Percentiles rank a stretch among this genome's conserved stretches.
Conservation (phyloP, 441 rosid species). For the Gossypium trilobum region DNA sequence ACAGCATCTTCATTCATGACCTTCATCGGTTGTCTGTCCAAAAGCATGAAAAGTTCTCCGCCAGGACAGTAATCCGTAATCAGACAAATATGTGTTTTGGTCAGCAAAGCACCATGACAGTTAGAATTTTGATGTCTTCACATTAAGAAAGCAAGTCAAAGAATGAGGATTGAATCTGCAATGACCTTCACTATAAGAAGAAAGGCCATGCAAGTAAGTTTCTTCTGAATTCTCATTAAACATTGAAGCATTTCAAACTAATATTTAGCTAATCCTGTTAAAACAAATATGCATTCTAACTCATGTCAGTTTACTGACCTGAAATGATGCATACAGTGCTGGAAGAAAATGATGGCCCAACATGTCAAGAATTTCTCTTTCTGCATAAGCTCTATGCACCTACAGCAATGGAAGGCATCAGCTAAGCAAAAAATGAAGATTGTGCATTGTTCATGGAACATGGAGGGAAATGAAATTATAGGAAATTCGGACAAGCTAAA, state of each 20-base stretch:
- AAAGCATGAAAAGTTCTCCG: slow-evolving; percentile 87
- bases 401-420: slow-evolving; percentile 21
- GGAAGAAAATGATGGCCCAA: slow-evolving; percentile 98
- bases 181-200: background rate
- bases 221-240: background rate
- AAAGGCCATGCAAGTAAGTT: background rate
- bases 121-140: slow-evolving; percentile 8
- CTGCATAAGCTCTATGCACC: slow-evolving; percentile 98
- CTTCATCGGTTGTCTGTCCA: slow-evolving; percentile 77
- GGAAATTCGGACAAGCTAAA: background rate
- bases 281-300: background rate
- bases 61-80: slow-evolving; percentile 90
- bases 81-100: slow-evolving; percentile 88
- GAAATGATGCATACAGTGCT: slow-evolving; percentile 93
- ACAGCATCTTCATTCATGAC: slow-evolving; percentile 89
- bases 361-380: slow-evolving; percentile 83
- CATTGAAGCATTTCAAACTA: background rate
- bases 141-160: background rate
- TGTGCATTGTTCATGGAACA: background rate
- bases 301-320: slow-evolving; percentile 36
- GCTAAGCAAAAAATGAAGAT: background rate
- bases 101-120: slow-evolving; percentile 36
- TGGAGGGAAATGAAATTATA: slow-evolving; percentile 1
- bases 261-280: background rate
- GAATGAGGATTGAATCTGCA: background rate